These are phyloP conservation scores for Tricharina praecox DNA, from an alignment of 495 filamentous ascomycete genomes.

Conservation along the genomic window DNA sequence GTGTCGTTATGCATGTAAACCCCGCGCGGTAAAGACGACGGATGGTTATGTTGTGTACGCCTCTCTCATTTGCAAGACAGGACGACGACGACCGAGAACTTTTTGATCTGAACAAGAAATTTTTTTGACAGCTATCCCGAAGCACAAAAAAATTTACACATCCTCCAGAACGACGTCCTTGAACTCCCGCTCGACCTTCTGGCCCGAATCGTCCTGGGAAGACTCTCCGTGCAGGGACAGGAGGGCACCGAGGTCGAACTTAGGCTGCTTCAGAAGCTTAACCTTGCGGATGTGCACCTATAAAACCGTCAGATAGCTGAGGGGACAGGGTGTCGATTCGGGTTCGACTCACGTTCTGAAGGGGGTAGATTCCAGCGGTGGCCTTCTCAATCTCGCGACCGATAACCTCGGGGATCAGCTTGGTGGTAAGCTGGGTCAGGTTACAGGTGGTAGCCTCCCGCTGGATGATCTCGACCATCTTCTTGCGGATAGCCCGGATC, in stretches of 20 bases:
- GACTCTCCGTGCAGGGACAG: conserved; percentile 94
- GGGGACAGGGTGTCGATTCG: no score
- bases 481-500: conserved; percentile 91
- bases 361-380: conserved; percentile 95
- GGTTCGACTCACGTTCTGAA: conserved; percentile 68
- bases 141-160: conserved; percentile 61
- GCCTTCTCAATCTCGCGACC: conserved; percentile 99
- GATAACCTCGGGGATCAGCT: conserved; percentile 98
- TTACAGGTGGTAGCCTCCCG: conserved; percentile 88
- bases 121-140: conserved; percentile 10
- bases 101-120: conserved; percentile 3
- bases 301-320: conserved; percentile 3
- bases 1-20: conserved; percentile 29
- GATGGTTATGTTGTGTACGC: not conserved
- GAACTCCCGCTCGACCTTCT: conserved; percentile 99
- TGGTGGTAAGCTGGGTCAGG: conserved; percentile 82
- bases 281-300: conserved; percentile 99
- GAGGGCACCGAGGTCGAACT: conserved; percentile 95
- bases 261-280: conserved; percentile 92
- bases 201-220: conserved; percentile 82
- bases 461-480: conserved; percentile 98
- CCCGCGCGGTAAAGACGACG: conserved; percentile 10
- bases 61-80: no score
- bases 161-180: conserved; percentile 87
- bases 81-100: not conserved